A percentile compares a stretch with the other conserved stretches of the same genome.
Conservation (phyloP, 495 filamentous ascomycete genomes). For the Elasticomyces elasticus region DNA sequence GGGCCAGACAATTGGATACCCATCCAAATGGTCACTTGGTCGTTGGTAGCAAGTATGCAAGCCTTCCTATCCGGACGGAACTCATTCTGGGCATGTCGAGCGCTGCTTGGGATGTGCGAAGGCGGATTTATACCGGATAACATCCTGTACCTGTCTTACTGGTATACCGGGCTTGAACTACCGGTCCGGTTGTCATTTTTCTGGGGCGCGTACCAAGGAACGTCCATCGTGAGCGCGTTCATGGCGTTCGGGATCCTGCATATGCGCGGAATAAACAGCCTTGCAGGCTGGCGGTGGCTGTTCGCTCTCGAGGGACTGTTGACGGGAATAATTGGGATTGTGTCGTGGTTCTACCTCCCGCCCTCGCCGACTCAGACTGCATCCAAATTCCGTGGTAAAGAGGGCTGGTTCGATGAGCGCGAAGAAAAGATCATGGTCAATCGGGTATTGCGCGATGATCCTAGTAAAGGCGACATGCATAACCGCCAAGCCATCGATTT, state of each 20-base stretch:
- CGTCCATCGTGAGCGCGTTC: conserved; percentile 41
- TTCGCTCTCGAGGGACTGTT: conserved; percentile 49
- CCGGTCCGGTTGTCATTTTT: conserved; percentile 42
- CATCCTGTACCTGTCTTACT: conserved; percentile 46
- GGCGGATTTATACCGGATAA: conserved; percentile 36
- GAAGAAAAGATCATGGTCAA: conserved; percentile 57
- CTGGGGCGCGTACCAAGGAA: conserved; percentile 51
- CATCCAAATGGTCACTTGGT: conserved; percentile 61
- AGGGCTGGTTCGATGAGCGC: conserved; percentile 52
- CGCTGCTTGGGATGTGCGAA: conserved; percentile 39
- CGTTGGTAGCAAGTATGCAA: conserved; percentile 58
- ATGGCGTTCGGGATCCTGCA: conserved; percentile 43
- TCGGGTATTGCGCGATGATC: conserved; percentile 53
- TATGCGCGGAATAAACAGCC: conserved; percentile 41
- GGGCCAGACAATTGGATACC: conserved; percentile 84
- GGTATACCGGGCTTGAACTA: conserved; percentile 43
- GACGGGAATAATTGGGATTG: conserved; percentile 42
- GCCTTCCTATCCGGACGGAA: conserved; percentile 51
- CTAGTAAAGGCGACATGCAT: conserved; percentile 55
- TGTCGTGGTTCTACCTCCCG: conserved; percentile 47
- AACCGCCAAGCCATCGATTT: conserved; percentile 46
- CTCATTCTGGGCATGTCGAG: conserved; percentile 39
- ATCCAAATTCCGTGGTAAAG: conserved; percentile 46
- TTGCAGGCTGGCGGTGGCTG: conserved; percentile 38
- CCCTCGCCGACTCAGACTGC: conserved; percentile 41